Evolutionary conservation across 257 asterid genomes (phyloP), one percentile per base, ranked within the genome.

Genomic region (Jacaranda copaia): DNA sequence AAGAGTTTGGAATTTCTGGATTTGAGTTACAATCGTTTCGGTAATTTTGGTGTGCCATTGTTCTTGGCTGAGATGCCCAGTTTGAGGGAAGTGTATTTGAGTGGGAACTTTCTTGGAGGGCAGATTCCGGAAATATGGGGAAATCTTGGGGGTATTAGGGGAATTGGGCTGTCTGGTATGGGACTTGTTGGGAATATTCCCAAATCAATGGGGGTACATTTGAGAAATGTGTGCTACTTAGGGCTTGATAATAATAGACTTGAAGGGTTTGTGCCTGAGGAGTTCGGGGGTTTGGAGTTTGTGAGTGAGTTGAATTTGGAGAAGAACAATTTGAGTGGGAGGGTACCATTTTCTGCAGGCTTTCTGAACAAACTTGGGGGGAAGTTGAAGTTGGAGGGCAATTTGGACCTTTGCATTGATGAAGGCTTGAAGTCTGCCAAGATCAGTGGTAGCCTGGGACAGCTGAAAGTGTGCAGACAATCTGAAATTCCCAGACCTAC

Each of bases 381-480:
- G 18, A 94, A 89, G 84, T 68, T 94, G 89, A 94, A 84, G 87
- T 38, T 92, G 92, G 82, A 86, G 82, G 99, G 99, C 78, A 94
- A 94, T 80, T 81, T 85, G 76, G 88, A 87, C 80, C 89, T 94
- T 78, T 94, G 99, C 43, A 60, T 82, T 14, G 98, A 86, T 25
- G 87, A 88, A 25, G 91, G 80, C 4, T 73, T 87, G 73, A 79
- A 66, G 80, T 85, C 81, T 79, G 84, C 84, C 3, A 84, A 82
- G 61, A 68, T 84, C 78, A 83, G 82, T 78, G 82, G 78, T 62
- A 71, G 60, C 49, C 16, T 84, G 72, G 89, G 86, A 18, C 79
- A 80, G 58, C 81, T 92, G 32, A 92, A 83, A 69, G 72, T 83
- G 40, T 92, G 98, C 80, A 76, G 78, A 45, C 71, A 81, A 18